Conservation (phyloP, 495 filamentous ascomycete species). For the Recurvomyces mirabilis region DNA sequence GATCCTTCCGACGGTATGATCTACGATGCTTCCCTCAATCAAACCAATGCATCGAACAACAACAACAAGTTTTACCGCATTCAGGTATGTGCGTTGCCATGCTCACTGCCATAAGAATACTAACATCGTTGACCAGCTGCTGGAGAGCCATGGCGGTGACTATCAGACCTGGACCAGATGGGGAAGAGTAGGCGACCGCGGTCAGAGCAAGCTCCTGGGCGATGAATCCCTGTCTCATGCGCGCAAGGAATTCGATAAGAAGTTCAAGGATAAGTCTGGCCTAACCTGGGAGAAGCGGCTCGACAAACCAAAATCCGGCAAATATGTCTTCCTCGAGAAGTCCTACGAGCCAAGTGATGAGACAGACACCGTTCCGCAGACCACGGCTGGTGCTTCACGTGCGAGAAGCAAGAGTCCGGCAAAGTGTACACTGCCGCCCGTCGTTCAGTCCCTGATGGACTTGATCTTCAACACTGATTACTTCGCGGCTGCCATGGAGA, state of each 20-base stretch:
- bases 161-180: slow-evolving; percentile 21
- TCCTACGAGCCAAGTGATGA: slow-evolving; percentile 53
- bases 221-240: slow-evolving; percentile 34
- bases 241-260: slow-evolving; percentile 48
- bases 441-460: slow-evolving; percentile 53
- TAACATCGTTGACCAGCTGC: slow-evolving; percentile 4
- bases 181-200: slow-evolving; percentile 33
- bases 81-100: slow-evolving; percentile 30
- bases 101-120: neutral
- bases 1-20: slow-evolving; percentile 34
- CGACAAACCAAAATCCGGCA: slow-evolving; percentile 45
- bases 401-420: neutral
- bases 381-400: neutral
- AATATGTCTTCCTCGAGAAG: slow-evolving; percentile 69
- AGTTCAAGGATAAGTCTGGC: slow-evolving; percentile 72
- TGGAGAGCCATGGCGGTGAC: neutral
- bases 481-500: slow-evolving; percentile 52
- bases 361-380: too few relatives aligned
- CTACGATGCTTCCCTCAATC: slow-evolving; percentile 53
- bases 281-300: slow-evolving; percentile 53
- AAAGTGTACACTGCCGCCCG: slow-evolving; percentile 9
- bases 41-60: slow-evolving; percentile 38
- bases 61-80: slow-evolving; percentile 52
- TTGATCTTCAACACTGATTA: slow-evolving; percentile 73
- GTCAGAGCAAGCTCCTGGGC: slow-evolving; percentile 42